Base-by-base conservation (phyloP, 306 rosid genomes). In the Rosa multiflora region DNA sequence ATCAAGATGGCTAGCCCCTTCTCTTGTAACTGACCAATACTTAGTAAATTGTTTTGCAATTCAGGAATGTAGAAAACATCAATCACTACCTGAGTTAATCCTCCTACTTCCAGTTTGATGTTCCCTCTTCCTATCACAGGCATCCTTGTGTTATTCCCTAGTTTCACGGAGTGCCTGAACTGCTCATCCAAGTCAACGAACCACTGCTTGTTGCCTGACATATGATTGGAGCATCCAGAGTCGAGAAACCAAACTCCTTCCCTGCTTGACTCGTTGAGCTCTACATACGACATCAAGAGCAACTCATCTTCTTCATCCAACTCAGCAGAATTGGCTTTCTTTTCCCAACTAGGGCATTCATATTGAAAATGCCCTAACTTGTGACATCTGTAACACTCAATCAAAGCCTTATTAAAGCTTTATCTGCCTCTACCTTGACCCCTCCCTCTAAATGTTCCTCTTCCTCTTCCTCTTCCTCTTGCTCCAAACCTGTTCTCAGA, bases 211-310 rank as follows among this genome's bases (percentile, higher is more conserved):
- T 62, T 62, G 0, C 73, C 73, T 12, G 12, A 12, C 73, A 35
- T 68, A 8, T 18, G 73, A 2, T 68, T 68, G 6, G 32, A 6
- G 9, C 68, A 62, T 11, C 68, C 32, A 0, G 14, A 62, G 12
- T 62, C 68, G 1, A 62, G 29, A 21, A n/a, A 48, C 43, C 43
- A 47, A 13, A 47, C 23, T 32, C 42, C 49, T 37, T 52, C 76
- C 49, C 5, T 49, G 51, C 26, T 39, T 5, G 20, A 46, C 15
- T 47, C 11, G 20, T 73, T 23, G 13, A 13, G 8, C 15, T 73
- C 76, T 7, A 73, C 76, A 73, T n/a, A 49, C 1, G 76, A 26
- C 76, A 73, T 49, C 44, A 73, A 13, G 7, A 32, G 42, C 23
- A 73, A 6, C 47, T 73, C 62, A 10, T 48, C 46, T 48, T 73